Base-by-base conservation (phyloP, 441 rosid species). In the Populus hybrid region DNA sequence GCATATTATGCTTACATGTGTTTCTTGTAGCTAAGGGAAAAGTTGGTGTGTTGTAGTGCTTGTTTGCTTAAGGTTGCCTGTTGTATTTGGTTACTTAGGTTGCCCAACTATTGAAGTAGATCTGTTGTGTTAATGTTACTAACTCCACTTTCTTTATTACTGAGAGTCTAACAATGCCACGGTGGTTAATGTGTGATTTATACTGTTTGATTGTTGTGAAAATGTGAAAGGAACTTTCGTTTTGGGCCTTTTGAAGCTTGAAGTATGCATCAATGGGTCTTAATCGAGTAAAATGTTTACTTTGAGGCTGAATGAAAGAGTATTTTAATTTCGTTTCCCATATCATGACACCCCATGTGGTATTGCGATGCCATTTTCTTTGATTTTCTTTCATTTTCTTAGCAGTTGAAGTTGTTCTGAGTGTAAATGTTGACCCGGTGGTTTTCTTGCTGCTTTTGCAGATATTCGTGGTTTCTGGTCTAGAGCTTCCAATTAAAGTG, bases 371-470 rank as follows among this genome's bases (percentile, higher is more conserved):
- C 74, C 79, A 70, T 66, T 80, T 42, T 81, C 76, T 50, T 76
- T 42, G 5, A 32, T 30, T 71, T 82, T 73, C 24, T 46, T 75
- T 71, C 67, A 40, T 70, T 76, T 82, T 80, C 79, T 67, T 68
- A 18, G 73, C 76, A 3, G 46, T 61, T 42, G 69, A 42, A 70
- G 65, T 46, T 71, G 53, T 42, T 21, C 23, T 75, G 9, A 70
- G 67, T 70, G 76, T 7, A 42, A 34, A 35, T 79, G 24, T 63
- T 76, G 61, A 40, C 70, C 73, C 32, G 24, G 14, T 67, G 73
- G 18, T 72, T 75, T 72, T 69, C 67, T 76, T 61, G 30, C 24
- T 78, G 72, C 26, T 83, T 82, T 81, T 79, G 86, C 83, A 88
- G 88, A 80, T 42, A 59, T 66, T 34, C 32, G 76, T 53, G 67